Base-by-base conservation (phyloP, 306 rosid genomes). In the Pyrus betulifolia region DNA sequence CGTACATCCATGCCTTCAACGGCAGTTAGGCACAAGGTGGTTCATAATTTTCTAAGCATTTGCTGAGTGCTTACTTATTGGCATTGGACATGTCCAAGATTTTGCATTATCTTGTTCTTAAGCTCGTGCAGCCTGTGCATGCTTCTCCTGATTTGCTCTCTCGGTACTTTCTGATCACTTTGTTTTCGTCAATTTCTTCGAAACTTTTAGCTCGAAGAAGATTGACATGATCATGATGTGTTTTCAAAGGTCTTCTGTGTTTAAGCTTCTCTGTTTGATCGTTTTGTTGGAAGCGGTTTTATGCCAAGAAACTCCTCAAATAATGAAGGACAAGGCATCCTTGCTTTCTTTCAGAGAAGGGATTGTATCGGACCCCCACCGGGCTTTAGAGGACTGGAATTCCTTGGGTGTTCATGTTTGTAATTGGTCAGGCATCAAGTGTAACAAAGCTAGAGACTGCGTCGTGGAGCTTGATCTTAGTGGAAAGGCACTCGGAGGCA, bases 391-490 rank as follows among this genome's bases (percentile, higher is more conserved):
- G 72, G 86, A 80, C 66, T 95, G 96, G 98, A 88, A 82, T 46
- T 65, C 88, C 74, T 69, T 63, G 0, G 35, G 35, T 17, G 62
- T 80, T 80, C 91, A 84, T 76, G 84, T 90, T n/a, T 95, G 97
- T 74, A 79, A 81, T 40, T 95, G 96, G 98, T 74, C 81, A 19
- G 93, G 98, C 6, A 74, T 95, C 12, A 88, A 72, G n/a, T 95
- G 97, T 89, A 92, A 81, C 82, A 86, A 85, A 74, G 85, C 76
- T 49, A 82, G 85, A 61, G 76, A 87, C 52, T 84, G 70, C 76
- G 87, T 95, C 67, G 77, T 80, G 27, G 94, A 92, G 92, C 88
- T 95, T 82, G 91, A 86, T 82, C 96, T 95, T 18, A 90, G 88
- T 76, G 93, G 83, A 31, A 85, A 58, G 54, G 90, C 89, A 44